phyloP scores from a whole-genome alignment of 345 rosid genomes.

The Cardamine occulta region DNA sequence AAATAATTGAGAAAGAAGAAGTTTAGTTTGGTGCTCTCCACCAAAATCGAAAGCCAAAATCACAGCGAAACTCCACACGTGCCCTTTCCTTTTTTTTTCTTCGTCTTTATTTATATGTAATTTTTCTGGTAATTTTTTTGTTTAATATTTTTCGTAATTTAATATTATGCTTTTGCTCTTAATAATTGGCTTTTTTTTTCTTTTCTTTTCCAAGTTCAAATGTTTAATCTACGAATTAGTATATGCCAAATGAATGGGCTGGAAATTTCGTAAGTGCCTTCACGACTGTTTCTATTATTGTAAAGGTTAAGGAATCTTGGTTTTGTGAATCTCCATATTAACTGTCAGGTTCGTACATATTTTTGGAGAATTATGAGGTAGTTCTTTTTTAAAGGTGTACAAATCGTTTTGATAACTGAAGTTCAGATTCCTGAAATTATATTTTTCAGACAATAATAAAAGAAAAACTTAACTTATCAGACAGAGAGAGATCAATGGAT shows the following conservation, averaged over 20 bases:
- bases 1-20: conserved; percentile 22
- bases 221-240: conserved; percentile 6
- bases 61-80: conserved; percentile 39
- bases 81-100: conserved; percentile 18
- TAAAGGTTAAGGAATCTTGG: conserved; percentile 44
- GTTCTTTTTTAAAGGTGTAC: conserved; percentile 20
- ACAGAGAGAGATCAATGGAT: neutral
- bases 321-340: conserved; percentile 30
- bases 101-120: neutral
- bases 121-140: neutral
- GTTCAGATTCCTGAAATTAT: neutral
- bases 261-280: conserved; percentile 35
- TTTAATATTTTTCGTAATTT: neutral
- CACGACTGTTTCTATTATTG: conserved; percentile 40
- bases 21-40: conserved; percentile 21
- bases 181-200: conserved; percentile 16
- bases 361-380: neutral
- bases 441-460: neutral
- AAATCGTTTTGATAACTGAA: conserved; percentile 3
- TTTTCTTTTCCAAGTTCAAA: neutral
- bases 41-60: conserved; percentile 23
- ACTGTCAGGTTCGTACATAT: conserved; percentile 30
- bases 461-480: neutral
- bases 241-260: conserved; percentile 34
- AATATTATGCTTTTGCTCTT: conserved; percentile 9